Evolutionary conservation across 495 filamentous ascomycete species (phyloP), one percentile per base, ranked within the genome.

Genomic region (Daldinia childiae): DNA sequence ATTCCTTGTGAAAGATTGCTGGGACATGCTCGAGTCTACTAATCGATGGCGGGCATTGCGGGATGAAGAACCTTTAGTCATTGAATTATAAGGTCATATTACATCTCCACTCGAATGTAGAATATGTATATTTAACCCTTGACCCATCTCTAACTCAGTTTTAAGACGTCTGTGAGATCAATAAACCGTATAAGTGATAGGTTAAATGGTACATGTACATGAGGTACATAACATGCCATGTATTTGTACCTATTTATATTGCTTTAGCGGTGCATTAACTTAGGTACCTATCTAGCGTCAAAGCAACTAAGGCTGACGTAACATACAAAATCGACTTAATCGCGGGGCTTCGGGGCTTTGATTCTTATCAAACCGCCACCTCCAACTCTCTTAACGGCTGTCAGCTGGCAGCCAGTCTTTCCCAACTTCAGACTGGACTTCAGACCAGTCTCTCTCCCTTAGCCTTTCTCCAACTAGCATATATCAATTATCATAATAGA

Each of bases 1-100:
- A 2, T 85, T 79, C 66, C 63, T 84, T 26, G 45, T 87, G 2
- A 73, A 68, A 24, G 82, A 78, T 7, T 85, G 81, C 50, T 58
- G 68, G 12, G 77, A 79, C 21, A 52, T 85, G 26, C 64, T 84
- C 17, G 43, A 69, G 48, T 76, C 77, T 32, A 85, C 82, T 6
- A 84, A 85, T 75, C 64, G 72, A 50, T 84, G 83, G 82, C 77
- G 83, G 26, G 66, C 60, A 41, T 19, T 60, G 58, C 74, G 82
- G 38, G 82, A 78, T 2, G 80, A 82, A 52, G 69, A 71, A 11
- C 58, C 64, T 57, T 11, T 77, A 67, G 51, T 72, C 27, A 3
- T 67, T n/a, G 64, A 67, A 19, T 17, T 72, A 41, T 72, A 11
- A 59, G 24, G 15, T 3, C 27, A 60, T 50, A 12, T 1, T 17